These are phyloP conservation scores for Stylosanthes scabra DNA, from an alignment of 331 rosid species.

Conservation along the genomic window DNA sequence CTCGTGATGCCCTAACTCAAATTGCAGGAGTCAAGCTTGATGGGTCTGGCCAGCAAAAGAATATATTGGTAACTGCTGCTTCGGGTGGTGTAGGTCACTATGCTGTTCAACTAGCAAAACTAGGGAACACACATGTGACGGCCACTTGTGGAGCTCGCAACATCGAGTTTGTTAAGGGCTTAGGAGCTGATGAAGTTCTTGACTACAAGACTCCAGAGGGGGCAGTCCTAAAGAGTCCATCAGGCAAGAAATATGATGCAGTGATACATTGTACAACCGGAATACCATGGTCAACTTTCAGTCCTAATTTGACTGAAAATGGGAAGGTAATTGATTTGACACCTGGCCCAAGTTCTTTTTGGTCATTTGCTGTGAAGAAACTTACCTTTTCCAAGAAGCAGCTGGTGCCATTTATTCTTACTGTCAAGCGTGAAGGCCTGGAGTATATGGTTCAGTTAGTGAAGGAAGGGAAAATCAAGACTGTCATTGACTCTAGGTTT, in stretches of 20 bases:
- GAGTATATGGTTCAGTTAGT: slow-evolving; percentile 55
- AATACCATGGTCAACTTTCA: slow-evolving; percentile 79
- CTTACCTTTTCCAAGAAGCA: slow-evolving; percentile 74
- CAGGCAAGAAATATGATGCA: slow-evolving; percentile 74
- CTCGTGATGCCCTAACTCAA: slow-evolving; percentile 70
- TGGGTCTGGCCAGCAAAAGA: slow-evolving; percentile 56
- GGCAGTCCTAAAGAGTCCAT: slow-evolving; percentile 74
- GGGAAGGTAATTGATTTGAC: slow-evolving; percentile 76
- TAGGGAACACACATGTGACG: slow-evolving; percentile 81
- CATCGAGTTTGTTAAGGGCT: slow-evolving; percentile 59
- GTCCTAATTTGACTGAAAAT: slow-evolving; percentile 57
- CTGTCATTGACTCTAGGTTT: slow-evolving; percentile 72
- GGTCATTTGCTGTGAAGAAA: slow-evolving; percentile 56
- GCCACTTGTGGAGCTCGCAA: slow-evolving; percentile 90
- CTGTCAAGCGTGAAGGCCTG: slow-evolving; percentile 58
- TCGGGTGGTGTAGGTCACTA: slow-evolving; percentile 75
- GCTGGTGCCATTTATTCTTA: slow-evolving; percentile 55
- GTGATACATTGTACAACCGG: slow-evolving; percentile 68
- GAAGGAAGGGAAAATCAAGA: slow-evolving; percentile 74
- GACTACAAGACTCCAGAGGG: slow-evolving; percentile 85
- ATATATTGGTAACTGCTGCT: slow-evolving; percentile 74
- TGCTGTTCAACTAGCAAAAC: slow-evolving; percentile 88
- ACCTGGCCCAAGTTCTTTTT: slow-evolving; percentile 45
- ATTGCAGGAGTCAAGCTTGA: slow-evolving; percentile 74
- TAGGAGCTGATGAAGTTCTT: slow-evolving; percentile 94